Evolutionary conservation across 2,329 filamentous ascomycete genomes (phyloP), one percentile per base, ranked within the genome.

Genomic region (Pestalotiopsis sp.): DNA sequence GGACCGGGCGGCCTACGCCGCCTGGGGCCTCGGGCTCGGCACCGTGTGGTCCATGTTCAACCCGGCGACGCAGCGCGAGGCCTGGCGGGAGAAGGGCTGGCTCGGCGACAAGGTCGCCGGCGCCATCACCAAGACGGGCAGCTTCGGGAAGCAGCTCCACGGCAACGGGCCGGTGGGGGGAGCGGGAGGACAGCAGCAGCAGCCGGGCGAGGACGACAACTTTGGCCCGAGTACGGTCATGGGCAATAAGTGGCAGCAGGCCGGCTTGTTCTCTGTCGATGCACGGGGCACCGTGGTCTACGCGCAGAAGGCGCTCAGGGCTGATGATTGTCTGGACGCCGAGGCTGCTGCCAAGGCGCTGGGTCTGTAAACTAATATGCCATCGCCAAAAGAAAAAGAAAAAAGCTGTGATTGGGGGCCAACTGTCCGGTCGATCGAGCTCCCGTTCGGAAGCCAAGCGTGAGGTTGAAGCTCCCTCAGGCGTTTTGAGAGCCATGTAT

Each of bases 191-290:
- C 74, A 4, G 82, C 82, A 4, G 82, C 82, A 69, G 83, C 82
- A 73, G 85, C 87, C 58, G 39, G 68, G 69, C 2, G 75, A 73
- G 1, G 76, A 75, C 5, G 77, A 76, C 3, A 76, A 72, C 5
- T 78, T 79, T 2, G 84, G 80, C 0, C 80, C 82, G 0, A 79
- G 78, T 31, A 86, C 81, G 49, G 80, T 82, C 4, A 82, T 87
- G 81, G 84, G 86, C 2, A 88, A 86, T 72, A 87, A 87, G 78
- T 88, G 86, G 86, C 86, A 87, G 75, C 83, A 86, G 74, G 81
- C 84, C 1, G 85, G 85, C 0, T 81, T 84, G 2, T 88, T 86
- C 76, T 84, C 85, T 3, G 77, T 87, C 2, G 84, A 88, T 69
- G 82, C 82, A 1, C 79, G 81, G 14, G 85, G 84, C 9, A 83